Base-by-base conservation (phyloP, 2,329 filamentous ascomycete species). In the Fusarium nurragi region DNA sequence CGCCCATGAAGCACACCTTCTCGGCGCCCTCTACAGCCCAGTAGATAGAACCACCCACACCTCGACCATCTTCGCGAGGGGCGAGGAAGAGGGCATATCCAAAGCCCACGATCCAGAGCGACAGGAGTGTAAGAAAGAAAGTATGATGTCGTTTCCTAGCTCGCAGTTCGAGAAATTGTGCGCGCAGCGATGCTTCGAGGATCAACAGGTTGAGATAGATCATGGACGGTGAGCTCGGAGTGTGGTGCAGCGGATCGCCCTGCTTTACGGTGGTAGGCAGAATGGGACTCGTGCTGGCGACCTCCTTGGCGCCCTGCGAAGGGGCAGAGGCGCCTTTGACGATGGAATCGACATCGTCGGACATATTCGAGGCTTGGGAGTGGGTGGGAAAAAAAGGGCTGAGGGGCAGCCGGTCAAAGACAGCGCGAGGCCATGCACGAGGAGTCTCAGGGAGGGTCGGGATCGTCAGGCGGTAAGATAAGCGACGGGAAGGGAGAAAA, bases 201-300 rank as follows among this genome's bases (percentile, higher is more conserved):
- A 99, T 96, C 58, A 99, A 86, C 22, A 99, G 90, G 78, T 99
- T 99, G 72, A 99, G 88, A 80, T 99, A 99, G 74, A 99, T 97
- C 83, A 97, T 95, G 52, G 93, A 92, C 41, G 94, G 94, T 16
- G 92, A 93, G 74, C 91, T 94, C n/a, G 94, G 94, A 16, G 94
- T 88, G 62, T 90, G 88, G 71, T 88, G 89, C 64, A 94, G 86
- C 25, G 93, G 92, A 75, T 96, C 93, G 74, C 80, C 79, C 25
- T 81, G 77, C 70, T 83, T 84, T 69, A 70, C 72, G 69, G 80
- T 68, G 65, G 80, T 70, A 65, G 81, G 76, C 66, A 75, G 68
- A 73, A 82, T 79, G 71, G 81, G 77, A 73, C 78, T 79, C 49
- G 79, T 79, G 70, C 76, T 72, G 40, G 80, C 75, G 18, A 52